These are phyloP conservation scores for Carex pumila DNA, from an alignment of 176 grass and related monocot genomes.

Conservation along the genomic window DNA sequence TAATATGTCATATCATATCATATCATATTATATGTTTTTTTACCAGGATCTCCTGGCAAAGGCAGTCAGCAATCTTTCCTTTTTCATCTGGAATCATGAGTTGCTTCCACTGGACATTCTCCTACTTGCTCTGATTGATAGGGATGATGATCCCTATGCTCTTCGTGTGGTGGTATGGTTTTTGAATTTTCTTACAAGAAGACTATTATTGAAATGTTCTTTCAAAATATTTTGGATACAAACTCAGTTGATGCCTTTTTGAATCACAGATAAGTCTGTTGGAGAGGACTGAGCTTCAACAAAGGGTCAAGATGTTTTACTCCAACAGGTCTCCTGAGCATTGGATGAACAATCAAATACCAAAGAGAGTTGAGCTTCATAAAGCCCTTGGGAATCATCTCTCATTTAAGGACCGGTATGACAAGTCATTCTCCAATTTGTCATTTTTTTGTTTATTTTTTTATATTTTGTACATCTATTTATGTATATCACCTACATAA, in stretches of 20 bases:
- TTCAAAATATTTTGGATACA: conserved; percentile 5
- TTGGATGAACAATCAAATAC: conserved; percentile 89
- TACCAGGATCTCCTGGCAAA: conserved; percentile 80
- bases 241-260: not conserved
- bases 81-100: conserved; percentile 91
- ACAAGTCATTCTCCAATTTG: conserved; percentile 20
- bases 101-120: conserved; percentile 87
- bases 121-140: conserved; percentile 83
- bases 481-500: not conserved
- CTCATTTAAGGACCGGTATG: conserved; percentile 95
- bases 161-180: conserved; percentile 68
- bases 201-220: not conserved
- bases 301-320: conserved; percentile 76
- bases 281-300: conserved; percentile 83
- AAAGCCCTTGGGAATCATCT: conserved; percentile 99
- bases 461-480: not conserved
- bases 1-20: too few species aligned
- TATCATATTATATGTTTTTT: conserved; percentile 8
- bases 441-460: conserved; percentile 16
- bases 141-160: conserved; percentile 83
- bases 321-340: conserved; percentile 67
- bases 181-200: not conserved
- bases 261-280: conserved; percentile 81
- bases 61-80: conserved; percentile 69
- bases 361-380: conserved; percentile 92